Percentiles rank a stretch among this genome's conserved stretches.
These are phyloP conservation scores for Saccharomyces hybrid DNA, from an alignment of 1,139 yeast species.

Conservation along the genomic window DNA sequence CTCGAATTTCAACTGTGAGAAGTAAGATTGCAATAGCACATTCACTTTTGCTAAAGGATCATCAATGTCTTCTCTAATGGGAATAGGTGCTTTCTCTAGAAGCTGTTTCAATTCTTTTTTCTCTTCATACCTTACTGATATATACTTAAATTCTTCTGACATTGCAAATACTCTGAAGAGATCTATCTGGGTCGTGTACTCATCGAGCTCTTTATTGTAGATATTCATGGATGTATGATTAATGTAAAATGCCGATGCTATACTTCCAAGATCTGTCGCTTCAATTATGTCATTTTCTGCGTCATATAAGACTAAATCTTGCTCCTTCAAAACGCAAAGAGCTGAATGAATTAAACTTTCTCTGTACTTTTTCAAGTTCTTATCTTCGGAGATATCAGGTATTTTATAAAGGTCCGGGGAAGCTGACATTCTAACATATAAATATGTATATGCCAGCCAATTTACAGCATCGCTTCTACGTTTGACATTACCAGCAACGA, in stretches of 20 bases:
- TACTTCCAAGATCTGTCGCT: conserved; percentile 73
- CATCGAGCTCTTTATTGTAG: conserved; percentile 55
- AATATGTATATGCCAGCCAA: conserved; percentile 78
- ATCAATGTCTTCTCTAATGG: conserved; percentile 62
- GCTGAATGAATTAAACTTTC: conserved; percentile 74
- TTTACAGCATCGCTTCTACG: conserved; percentile 57
- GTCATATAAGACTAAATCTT: conserved; percentile 54
- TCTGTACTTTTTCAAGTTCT: conserved; percentile 44
- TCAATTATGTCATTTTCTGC: conserved; percentile 39
- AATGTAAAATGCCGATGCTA: conserved; percentile 85
- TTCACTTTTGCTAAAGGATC: conserved; percentile 78
- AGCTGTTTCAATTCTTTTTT: conserved; percentile 65
- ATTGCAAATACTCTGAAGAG: conserved; percentile 66
- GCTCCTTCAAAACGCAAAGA: conserved; percentile 45
- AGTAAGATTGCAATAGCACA: conserved; percentile 74
- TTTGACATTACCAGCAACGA: conserved; percentile 63
- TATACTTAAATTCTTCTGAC: conserved; percentile 78
- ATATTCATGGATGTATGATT: conserved; percentile 59
- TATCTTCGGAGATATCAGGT: conserved; percentile 42
- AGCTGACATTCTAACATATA: conserved; percentile 70
- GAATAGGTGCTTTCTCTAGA: conserved; percentile 74
- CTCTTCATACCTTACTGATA: conserved; percentile 86
- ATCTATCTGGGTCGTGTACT: conserved; percentile 65
- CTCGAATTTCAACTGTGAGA: conserved; percentile 64
- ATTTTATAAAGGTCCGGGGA: conserved; percentile 58